Base-by-base conservation (phyloP, 805 yeast species). In the Zygosaccharomyces pseudorouxii region DNA sequence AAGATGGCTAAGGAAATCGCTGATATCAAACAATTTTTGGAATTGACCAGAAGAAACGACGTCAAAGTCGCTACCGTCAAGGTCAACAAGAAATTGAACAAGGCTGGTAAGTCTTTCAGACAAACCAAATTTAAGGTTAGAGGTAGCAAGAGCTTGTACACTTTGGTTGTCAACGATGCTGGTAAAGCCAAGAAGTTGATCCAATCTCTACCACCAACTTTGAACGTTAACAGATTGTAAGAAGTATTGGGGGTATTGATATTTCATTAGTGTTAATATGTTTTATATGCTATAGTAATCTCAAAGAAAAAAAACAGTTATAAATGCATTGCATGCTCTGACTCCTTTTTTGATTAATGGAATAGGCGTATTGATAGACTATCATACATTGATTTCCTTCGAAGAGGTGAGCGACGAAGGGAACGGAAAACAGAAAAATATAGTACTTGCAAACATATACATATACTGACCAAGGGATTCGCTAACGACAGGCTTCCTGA, bases 81-180 rank as follows among this genome's bases (percentile, higher is more conserved):
- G 85, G 82, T 84, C 79, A 89, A 89, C 89, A 75, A 80, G 72
- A 84, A 85, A 77, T 65, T 84, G 70, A 83, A 82, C 79, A 79
- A 85, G 64, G 77, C 77, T 74, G 95, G 93, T 75, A 85, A 85
- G 80, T 77, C 78, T 63, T 79, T 80, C 83, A 85, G 86, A 78
- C 93, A 86, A 78, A 89, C 97, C 80, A 93, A 93, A 79, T 93
- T 93, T 90, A 93, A 93, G 87, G 88, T 93, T 71, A 89, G 98
- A 83, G 97, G 97, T 75, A 70, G 96, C 59, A 89, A 80, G 75
- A 75, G 86, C 81, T 83, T 89, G 71, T 93, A 93, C 87, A 93
- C 99, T 66, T 81, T 92, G 76, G 86, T 86, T 65, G 92, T 93
- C 70, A 82, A 86, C 79, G 98, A 93, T 75, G 86, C 89, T 70